Conservation (phyloP, 352 stramenopile genomes). For the Globisporangium nunn region DNA sequence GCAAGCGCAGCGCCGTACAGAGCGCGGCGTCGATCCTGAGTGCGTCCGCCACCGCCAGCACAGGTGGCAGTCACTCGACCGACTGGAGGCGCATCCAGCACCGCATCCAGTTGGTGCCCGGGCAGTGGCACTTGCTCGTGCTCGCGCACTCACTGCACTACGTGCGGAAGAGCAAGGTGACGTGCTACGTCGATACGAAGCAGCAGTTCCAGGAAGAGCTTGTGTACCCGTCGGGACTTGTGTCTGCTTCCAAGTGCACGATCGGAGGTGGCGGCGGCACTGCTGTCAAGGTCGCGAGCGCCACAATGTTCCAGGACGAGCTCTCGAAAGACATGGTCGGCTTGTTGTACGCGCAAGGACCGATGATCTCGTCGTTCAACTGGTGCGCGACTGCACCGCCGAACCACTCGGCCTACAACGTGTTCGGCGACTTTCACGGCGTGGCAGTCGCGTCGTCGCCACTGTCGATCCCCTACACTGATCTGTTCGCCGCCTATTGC, state of each 20-base stretch:
- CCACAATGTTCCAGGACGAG: constrained; percentile 80
- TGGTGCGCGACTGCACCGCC: constrained; percentile 25
- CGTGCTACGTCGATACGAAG: constrained; percentile 56
- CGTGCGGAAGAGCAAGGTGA: constrained; percentile 81
- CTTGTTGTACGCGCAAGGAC: constrained; percentile 53
- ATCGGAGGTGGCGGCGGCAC: constrained; percentile 43
- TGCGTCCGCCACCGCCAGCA: constrained; percentile 14
- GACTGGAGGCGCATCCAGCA: constrained; percentile 66
- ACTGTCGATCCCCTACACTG: constrained; percentile 31
- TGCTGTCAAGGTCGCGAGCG: constrained; percentile 46
- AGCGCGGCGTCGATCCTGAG: constrained; percentile 29
- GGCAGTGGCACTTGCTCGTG: constrained; percentile 67
- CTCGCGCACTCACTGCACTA: constrained; percentile 78
- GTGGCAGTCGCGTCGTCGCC: constrained; percentile 30
- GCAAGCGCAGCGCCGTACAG: constrained; percentile 20
- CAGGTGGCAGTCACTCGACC: constrained; percentile 8
- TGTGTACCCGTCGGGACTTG: constrained; percentile 64
- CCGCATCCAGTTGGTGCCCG: constrained; percentile 22
- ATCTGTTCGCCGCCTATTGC: constrained; percentile 29
- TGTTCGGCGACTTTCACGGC: constrained; percentile 51
- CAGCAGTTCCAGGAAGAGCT: constrained; percentile 69
- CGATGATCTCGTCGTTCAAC: constrained; percentile 53
- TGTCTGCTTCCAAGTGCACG: constrained; percentile 68
- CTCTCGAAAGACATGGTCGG: constrained; percentile 41
- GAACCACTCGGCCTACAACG: constrained; percentile 14